Evolutionary conservation across 202 grass and related monocot species (phyloP), one percentile per base, ranked within the genome.

Genomic region (Elaeis oleifera): DNA sequence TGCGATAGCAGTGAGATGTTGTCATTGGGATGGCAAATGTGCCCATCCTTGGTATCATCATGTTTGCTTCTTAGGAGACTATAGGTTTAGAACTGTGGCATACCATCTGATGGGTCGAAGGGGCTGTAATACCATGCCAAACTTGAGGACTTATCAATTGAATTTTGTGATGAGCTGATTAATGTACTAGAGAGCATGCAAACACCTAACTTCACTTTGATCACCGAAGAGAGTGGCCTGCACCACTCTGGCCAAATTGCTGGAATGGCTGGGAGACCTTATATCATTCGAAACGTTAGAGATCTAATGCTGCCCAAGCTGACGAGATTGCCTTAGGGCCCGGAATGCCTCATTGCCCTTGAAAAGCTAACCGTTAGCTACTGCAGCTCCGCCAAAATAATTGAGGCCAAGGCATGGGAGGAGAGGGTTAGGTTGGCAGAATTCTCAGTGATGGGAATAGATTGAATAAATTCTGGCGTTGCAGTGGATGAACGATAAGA

Each of bases 61-160:
- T 69, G 6, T 3, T 80, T 71, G 7, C 80, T 83, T 61, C 62
- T 88, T 28, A 83, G 79, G 58, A 79, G 84, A 58, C 53, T 83
- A 14, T 87, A 72, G 84, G 56, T 87, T 49, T 71, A 32, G 76
- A 62, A 73, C 16, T 83, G 71, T 15, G 54, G 63, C 58, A 61
- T 63, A 44, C 73, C 56, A 39, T 79, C 79, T 21, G 48, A 61
- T 14, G 55, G 70, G 5, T 87, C 76, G 75, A 63, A 27, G 27
- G 56, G 52, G 23, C 28, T 87, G 24, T 49, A 54, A 59, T 49
- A 79, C 49, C 63, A 68, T 11, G 63, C 61, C 16, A 87, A 87
- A 56, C 76, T 88, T 7, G 76, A 88, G 59, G 54, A 83, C 18
- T 56, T 83, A 11, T 75, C 52, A 5, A 73, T 83, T 18, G 72